Conservation (phyloP, 176 grass and related monocot genomes). For the barley (Hordeum vulgare) region DNA sequence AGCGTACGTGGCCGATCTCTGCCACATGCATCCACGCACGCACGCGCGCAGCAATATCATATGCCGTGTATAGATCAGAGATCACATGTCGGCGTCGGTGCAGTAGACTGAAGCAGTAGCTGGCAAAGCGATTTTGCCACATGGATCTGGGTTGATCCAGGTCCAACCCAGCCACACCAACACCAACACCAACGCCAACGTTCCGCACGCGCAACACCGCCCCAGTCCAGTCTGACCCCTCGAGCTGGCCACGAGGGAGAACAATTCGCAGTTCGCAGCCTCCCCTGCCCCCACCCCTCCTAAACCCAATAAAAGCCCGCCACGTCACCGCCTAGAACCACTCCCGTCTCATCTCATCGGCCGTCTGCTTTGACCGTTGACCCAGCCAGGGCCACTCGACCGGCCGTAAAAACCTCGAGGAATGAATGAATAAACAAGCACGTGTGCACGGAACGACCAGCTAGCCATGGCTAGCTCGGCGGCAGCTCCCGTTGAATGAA, state of each 20-base stretch:
- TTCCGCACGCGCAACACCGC: conserved; percentile 21
- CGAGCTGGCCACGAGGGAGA: background rate
- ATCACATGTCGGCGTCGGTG: background rate
- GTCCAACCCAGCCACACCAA: background rate
- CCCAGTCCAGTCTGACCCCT: background rate
- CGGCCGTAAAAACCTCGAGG: background rate
- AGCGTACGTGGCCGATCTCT: too few relatives aligned
- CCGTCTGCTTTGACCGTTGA: conserved; percentile 44
- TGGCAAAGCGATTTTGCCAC: background rate
- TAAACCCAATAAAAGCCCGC: background rate
- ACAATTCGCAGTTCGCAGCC: background rate
- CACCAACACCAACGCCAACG: background rate
- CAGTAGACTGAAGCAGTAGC: background rate
- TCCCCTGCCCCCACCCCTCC: background rate
- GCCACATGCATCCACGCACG: too few relatives aligned
- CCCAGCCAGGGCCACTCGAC: background rate
- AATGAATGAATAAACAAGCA: background rate
- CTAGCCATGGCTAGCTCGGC: background rate
- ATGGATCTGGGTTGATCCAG: background rate
- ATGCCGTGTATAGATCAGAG: too few relatives aligned
- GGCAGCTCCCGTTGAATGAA: conserved; percentile 8
- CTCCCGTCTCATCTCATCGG: background rate
- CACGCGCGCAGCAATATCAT: too few relatives aligned
- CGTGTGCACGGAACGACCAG: background rate
- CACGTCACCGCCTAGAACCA: background rate